Evolutionary conservation across 202 grass and related monocot genomes (phyloP), one percentile per base, ranked within the genome.

Genomic region (Setaria italica): DNA sequence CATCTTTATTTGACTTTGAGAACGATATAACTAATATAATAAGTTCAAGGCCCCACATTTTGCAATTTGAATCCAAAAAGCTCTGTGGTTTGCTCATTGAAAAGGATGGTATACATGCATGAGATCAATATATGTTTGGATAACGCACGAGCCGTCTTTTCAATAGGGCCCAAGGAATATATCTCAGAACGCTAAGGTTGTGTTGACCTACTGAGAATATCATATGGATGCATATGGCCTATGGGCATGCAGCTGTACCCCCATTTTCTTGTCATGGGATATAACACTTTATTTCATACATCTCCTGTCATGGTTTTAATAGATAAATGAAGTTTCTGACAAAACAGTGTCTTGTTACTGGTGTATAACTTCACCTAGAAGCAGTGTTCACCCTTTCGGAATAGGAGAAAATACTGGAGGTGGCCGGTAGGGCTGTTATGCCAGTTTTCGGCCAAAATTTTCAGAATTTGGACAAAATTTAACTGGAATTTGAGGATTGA

Each of bases 201-300:
- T 62, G 78, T 77, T 76, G 77, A 86, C 72, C 78, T 65, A 71
- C 16, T 16, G 48, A 17, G 72, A 84, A 66, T 42, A 19, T 41
- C 32, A 42, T 74, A 25, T 62, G 19, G 39, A 34, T 70, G 43
- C 21, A 72, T 16, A 32, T 30, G 70, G 10, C 53, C 6, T 70
- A 51, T 70, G 17, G 54, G 53, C 4, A 47, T 13, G 9, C 21
- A 35, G 16, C 25, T 62, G 21, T 21, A 14, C 1, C 11, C 15
- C 35, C 6, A 2, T 68, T 68, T 57, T 45, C 29, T 62, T 62
- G 2, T 34, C 57, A 58, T 13, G n/a, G 21, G 42, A 48, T 32
- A n/a, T 63, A 63, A 3, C 57, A 59, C 19, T 15, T 55, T 53
- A 16, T 20, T 57, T 7, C 8, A 57, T 57, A 17, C 19, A 57